A percentile compares a stretch with the other conserved stretches of the same genome.
phyloP scores from a whole-genome alignment of 2,329 filamentous ascomycete species.

The Diaporthe sp. region DNA sequence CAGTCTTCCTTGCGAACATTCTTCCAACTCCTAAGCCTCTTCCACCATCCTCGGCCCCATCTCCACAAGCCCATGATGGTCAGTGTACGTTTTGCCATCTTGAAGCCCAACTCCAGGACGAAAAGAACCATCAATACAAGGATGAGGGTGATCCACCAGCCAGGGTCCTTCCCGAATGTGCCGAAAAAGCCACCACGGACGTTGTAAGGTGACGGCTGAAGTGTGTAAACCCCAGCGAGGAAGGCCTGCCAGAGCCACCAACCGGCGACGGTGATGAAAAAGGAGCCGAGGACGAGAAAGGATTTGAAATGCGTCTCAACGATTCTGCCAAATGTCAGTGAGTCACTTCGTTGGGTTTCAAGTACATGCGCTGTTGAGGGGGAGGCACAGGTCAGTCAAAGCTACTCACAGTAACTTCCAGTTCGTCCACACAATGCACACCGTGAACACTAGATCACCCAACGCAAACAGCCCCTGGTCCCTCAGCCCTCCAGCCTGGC shows the following conservation, averaged over 20 bases:
- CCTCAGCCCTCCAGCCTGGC: slow-evolving; percentile 59
- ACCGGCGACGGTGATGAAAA: slow-evolving; percentile 72
- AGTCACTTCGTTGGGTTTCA: slow-evolving; percentile 36
- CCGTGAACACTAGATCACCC: slow-evolving; percentile 79
- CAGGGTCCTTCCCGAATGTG: slow-evolving; percentile 75
- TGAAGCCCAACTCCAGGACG: slow-evolving; percentile 75
- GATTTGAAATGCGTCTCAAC: slow-evolving; percentile 86
- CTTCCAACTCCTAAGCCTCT: slow-evolving; percentile 38
- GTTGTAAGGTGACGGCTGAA: slow-evolving; percentile 69
- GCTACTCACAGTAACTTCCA: slow-evolving; percentile 78
- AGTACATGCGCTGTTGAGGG: no score
- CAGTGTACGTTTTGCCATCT: slow-evolving; percentile 61
- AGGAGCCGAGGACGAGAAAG: slow-evolving; percentile 70
- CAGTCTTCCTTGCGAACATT: slow-evolving; percentile 29
- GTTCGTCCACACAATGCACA: slow-evolving; percentile 80
- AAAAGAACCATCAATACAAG: slow-evolving; percentile 73
- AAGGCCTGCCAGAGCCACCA: slow-evolving; percentile 84
- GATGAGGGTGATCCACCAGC: slow-evolving; percentile 83
- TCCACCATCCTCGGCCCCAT: slow-evolving; percentile 47
- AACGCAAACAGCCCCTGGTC: slow-evolving; percentile 82
- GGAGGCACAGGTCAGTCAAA: background rate
- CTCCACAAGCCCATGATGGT: slow-evolving; percentile 63
- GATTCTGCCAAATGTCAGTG: slow-evolving; percentile 61
- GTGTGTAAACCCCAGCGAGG: slow-evolving; percentile 73
- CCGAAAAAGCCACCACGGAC: slow-evolving; percentile 77